Evolutionary conservation across 352 stramenopile genomes (phyloP), one percentile per base, ranked within the genome.

Genomic region (Globisporangium rhizosaccharum): DNA sequence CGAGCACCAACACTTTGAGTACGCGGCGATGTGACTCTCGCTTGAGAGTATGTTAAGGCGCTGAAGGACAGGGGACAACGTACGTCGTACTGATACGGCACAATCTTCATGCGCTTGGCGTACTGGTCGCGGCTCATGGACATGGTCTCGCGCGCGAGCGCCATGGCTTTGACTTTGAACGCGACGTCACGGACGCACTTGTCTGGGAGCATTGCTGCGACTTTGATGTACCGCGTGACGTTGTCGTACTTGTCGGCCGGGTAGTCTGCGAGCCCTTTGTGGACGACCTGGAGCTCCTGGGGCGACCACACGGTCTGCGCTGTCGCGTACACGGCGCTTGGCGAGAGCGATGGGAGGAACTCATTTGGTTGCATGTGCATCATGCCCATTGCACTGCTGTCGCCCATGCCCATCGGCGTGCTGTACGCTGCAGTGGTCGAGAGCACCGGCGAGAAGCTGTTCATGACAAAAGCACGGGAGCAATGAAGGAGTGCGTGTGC

Each of bases 141-240:
- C 36, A 62, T 62, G 42, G 53, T 58, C 37, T 68, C 66, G 48
- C 63, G 57, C n/a, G 57, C 36, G 28, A 55, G 18, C 26, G 23
- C 55, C 8, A 81, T 64, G 2, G 67, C 63, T 55, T 83, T 83
- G 52, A 82, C 73, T 52, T 86, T 84, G 57, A 84, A 88, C 30
- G 83, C 79, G 18, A 93, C 81, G 58, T 93, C 81, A 4, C 83
- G 81, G 12, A 90, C 81, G 55, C 75, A 87, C 57, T 90, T 93
- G 17, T 63, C 70, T 9, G 81, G 81, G 37, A 93, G 62, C 41
- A 64, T 75, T 9, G 81, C 79, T 4, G 83, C 83, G 54, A 91
- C 83, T 61, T 90, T 90, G 68, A 91, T 88, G 69, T 89, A 93
- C 10, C 81, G 75, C n/a, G 83, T 93, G 51, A 91, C 76, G 54